A percentile compares a stretch with the other conserved stretches of the same genome.
Conservation (phyloP, 2,329 filamentous ascomycete genomes). For the Niveomyces coronatus region DNA sequence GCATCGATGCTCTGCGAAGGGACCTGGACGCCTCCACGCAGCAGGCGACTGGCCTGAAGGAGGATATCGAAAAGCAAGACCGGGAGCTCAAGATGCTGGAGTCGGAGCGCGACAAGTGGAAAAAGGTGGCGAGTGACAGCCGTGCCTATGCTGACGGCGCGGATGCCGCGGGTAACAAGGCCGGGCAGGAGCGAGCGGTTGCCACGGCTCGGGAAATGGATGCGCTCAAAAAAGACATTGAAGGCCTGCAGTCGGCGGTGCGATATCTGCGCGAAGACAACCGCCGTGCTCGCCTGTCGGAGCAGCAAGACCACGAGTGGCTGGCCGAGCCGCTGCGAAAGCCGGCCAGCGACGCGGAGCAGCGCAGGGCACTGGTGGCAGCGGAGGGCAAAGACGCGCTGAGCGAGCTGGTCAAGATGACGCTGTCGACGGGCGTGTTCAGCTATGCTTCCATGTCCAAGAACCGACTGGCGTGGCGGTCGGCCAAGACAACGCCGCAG, state of each 20-base stretch:
- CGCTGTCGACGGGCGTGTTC: constrained; percentile 44
- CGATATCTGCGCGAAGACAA: constrained; percentile 60
- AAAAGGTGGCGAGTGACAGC: constrained; percentile 56
- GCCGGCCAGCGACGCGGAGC: constrained; percentile 32
- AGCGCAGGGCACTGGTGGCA: constrained; percentile 40
- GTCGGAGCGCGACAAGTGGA: constrained; percentile 58
- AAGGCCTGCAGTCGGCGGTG: constrained; percentile 52
- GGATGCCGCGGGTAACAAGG: constrained; percentile 41
- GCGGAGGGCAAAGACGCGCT: constrained; percentile 55
- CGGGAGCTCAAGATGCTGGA: constrained; percentile 55
- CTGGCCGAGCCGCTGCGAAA: constrained; percentile 47
- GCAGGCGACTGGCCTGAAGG: constrained; percentile 42
- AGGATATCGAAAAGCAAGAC: constrained; percentile 57
- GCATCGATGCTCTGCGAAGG: constrained; percentile 54
- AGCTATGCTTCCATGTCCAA: constrained; percentile 47
- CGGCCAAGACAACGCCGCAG: constrained; percentile 50
- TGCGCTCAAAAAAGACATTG: constrained; percentile 57
- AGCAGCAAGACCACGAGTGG: constrained; percentile 51
- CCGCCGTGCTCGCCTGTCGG: constrained; percentile 46
- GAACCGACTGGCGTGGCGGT: constrained; percentile 56
- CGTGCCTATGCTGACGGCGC: constrained; percentile 43
- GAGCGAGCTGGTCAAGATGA: constrained; percentile 53
- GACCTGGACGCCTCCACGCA: constrained; percentile 44
- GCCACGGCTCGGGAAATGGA: constrained; percentile 66
- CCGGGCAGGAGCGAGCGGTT: constrained; percentile 55